Evolutionary conservation across 306 rosid genomes (phyloP).

Genomic region (Vicia sativa): DNA sequence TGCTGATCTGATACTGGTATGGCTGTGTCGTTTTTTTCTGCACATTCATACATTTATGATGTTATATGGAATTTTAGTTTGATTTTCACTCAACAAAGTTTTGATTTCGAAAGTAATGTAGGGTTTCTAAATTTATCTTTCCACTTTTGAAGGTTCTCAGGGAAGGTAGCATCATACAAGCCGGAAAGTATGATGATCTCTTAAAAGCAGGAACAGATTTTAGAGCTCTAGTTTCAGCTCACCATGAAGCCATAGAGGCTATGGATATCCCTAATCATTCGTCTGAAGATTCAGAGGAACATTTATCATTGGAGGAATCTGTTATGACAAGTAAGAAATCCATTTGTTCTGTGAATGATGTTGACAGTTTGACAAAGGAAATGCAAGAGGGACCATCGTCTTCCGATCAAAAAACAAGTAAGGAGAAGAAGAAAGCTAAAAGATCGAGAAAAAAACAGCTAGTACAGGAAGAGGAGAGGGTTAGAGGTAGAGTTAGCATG

Average conservation of each 20-base stretch:
- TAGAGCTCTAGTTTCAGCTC: slow-evolving; percentile 86
- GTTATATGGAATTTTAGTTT: too few species aligned
- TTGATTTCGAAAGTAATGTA: slow-evolving; percentile 11
- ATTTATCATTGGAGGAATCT: slow-evolving; percentile 55
- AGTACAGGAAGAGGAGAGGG: slow-evolving; percentile 98
- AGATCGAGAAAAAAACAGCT: slow-evolving; percentile 89
- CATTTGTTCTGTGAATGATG: slow-evolving; percentile 50
- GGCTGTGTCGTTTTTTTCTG: slow-evolving; percentile 34
- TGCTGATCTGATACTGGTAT: slow-evolving; percentile 93
- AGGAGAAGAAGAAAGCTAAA: slow-evolving; percentile 93
- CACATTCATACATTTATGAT: slow-evolving; percentile 34
- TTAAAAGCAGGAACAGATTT: slow-evolving; percentile 98
- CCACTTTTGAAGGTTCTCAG: slow-evolving; percentile 74
- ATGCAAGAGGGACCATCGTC: slow-evolving; percentile 78
- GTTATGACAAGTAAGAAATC: slow-evolving; percentile 53
- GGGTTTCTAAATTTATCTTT: slow-evolving; percentile 34
- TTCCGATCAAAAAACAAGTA: slow-evolving; percentile 68
- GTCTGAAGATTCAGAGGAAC: slow-evolving; percentile 89
- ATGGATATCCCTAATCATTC: slow-evolving; percentile 93
- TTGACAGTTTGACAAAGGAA: slow-evolving; percentile 82
- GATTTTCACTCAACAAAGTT: slow-evolving; percentile 7
- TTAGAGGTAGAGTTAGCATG: slow-evolving; percentile 99
- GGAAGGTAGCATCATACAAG: slow-evolving; percentile 86
- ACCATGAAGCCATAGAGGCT: slow-evolving; percentile 98
- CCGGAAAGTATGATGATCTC: slow-evolving; percentile 95